Base-by-base conservation (phyloP, 192 early-diverging fungal genomes). In the Coemansia sp. region DNA sequence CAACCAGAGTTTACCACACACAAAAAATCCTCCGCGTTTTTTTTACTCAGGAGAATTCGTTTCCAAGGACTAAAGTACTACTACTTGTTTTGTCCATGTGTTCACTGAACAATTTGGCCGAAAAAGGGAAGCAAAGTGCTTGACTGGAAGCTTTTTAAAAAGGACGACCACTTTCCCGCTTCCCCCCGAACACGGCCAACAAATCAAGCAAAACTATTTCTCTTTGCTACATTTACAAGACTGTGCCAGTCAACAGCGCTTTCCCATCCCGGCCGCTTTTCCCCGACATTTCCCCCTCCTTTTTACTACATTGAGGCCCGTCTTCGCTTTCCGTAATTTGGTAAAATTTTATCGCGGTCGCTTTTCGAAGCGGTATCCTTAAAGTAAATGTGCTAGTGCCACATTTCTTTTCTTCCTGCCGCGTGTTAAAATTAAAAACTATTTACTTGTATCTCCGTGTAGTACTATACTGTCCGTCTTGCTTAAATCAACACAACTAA, bases 331-430 rank as follows among this genome's bases (percentile, higher is more conserved):
- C n/a, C n/a, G n/a, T n/a, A n/a, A n/a, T n/a, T n/a, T n/a, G n/a
- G n/a, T n/a, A n/a, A n/a, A n/a, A n/a, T n/a, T n/a, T n/a, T n/a
- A n/a, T n/a, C n/a, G n/a, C n/a, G n/a, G n/a, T n/a, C n/a, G n/a
- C n/a, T n/a, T n/a, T n/a, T n/a, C n/a, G n/a, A 31, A 31, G 28
- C 28, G 50, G 50, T 52, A 52, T 52, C 50, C 50, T 52, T 52
- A 52, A 52, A 52, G 31, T 9, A 44, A 44, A 19, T 19, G n/a
- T n/a, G n/a, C n/a, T n/a, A n/a, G n/a, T n/a, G n/a, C n/a, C n/a
- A n/a, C 18, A 6, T 31, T 31, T 31, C 30, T 8, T 31, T 8
- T 8, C 3, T 31, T 4, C 30, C 8, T 6, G 30, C 8, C 30
- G 30, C 30, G 16, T 42, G 16, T 42, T 16, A 42, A 8, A n/a